Conservation (phyloP, 1,284 basidiomycete genomes). For the Fomitopsis schrenkii region DNA sequence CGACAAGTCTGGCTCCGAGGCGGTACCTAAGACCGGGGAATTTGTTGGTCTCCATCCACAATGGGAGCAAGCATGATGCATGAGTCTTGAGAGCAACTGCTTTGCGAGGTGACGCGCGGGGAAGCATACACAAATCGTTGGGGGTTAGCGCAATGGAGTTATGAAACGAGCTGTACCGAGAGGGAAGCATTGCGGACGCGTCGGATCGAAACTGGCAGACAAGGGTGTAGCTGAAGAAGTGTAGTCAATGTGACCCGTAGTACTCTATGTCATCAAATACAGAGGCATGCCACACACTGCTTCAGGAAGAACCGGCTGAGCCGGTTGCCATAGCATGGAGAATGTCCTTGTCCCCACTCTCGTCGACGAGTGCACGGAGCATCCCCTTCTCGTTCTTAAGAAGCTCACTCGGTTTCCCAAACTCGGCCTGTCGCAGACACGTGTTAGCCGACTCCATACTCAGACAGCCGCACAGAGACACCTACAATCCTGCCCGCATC, state of each 20-base stretch:
- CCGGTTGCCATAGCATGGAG: conserved; percentile 40
- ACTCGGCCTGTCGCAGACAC: conserved; percentile 40
- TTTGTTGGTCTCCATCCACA: neutral
- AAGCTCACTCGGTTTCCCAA: conserved; percentile 57
- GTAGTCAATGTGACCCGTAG: too few relatives aligned
- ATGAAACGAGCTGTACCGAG: too few relatives aligned
- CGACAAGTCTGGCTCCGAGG: neutral
- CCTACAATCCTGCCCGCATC: conserved; percentile 24
- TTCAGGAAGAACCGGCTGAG: neutral
- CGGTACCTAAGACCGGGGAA: neutral
- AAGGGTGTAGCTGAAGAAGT: too few relatives aligned
- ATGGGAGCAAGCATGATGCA: too few relatives aligned
- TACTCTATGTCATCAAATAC: too few relatives aligned
- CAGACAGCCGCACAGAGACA: neutral
- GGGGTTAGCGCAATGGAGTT: too few relatives aligned
- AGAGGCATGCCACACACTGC: neutral
- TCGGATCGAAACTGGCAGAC: too few relatives aligned
- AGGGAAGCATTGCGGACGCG: too few relatives aligned
- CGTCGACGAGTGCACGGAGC: conserved; percentile 58
- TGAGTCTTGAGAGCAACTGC: too few relatives aligned
- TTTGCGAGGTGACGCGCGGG: too few relatives aligned
- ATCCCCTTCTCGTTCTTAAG: conserved; percentile 46
- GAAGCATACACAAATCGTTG: too few relatives aligned
- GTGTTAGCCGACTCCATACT: too few relatives aligned
- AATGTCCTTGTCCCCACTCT: conserved; percentile 47